Conservation (phyloP, 73 alveolate species). For the Symbiodinium pilosum region DNA sequence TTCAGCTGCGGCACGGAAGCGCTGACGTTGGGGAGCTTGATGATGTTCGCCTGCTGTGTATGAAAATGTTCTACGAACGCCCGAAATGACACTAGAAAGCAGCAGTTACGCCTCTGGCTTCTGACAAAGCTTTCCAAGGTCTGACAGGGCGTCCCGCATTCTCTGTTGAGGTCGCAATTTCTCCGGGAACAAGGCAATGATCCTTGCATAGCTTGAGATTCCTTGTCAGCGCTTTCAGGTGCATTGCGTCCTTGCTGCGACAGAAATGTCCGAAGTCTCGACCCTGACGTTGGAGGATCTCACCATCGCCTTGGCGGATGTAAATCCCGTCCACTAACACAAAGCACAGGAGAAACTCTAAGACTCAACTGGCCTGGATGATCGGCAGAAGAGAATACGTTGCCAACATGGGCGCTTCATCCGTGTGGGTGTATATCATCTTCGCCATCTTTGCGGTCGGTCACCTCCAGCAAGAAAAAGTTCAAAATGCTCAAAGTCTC, state of each 20-base stretch:
- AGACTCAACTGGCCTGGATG: neutral
- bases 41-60: conserved; percentile 31
- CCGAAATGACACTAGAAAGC: too few species aligned
- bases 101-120: conserved; percentile 13
- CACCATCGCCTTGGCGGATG: conserved; percentile 27
- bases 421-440: conserved; percentile 28
- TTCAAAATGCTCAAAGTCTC: neutral
- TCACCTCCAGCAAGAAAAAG: neutral
- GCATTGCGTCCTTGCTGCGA: conserved; percentile 3
- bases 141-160: conserved; percentile 1
- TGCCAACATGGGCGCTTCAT: conserved; percentile 46
- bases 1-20: conserved; percentile 35
- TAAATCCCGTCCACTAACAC: too few species aligned
- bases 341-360: neutral
- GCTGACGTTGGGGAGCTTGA: conserved; percentile 36
- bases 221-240: conserved; percentile 19
- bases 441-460: neutral
- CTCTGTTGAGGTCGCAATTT: neutral
- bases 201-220: neutral
- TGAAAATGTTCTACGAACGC: too few species aligned
- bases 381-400: conserved; percentile 29
- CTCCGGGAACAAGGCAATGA: conserved; percentile 17
- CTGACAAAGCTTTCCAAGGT: conserved; percentile 20
- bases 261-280: conserved; percentile 20
- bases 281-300: conserved; percentile 16